Base-by-base conservation (phyloP, 345 rosid genomes). In the Acer saccharum region DNA sequence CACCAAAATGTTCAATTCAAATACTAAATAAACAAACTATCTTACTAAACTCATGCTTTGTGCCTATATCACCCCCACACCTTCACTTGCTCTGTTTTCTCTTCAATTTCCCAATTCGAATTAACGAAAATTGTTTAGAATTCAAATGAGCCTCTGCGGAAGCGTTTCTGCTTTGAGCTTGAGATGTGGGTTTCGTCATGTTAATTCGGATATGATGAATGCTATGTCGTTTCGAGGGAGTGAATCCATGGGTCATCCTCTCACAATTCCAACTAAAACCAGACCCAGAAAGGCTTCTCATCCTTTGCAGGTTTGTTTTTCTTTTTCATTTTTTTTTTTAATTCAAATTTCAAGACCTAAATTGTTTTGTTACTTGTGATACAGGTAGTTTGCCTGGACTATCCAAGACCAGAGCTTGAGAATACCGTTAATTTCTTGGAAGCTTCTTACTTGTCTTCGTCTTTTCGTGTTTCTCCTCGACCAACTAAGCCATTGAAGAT, bases 391-490 rank as follows among this genome's bases (percentile, higher is more conserved):
- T 95, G 97, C 77, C 84, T 93, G 77, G 97, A 95, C 87, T 88
- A 86, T 48, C 97, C 92, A 78, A 87, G 98, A 69, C 98, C 97
- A 2, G 96, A 95, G 81, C 84, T 95, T 70, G 98, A 95, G 55
- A 90, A 78, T 65, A 89, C 95, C 4, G 83, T 79, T 12, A 93
- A 91, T 82, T 95, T 93, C 83, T 82, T 95, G 82, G 98, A 93
- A 86, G 98, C 98, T 76, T 96, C 99, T 6, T 84, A 84, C 78
- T 80, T 95, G 14, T 93, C 98, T 73, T 83, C 98, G 43, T 80
- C 90, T 52, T 95, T 95, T 77, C 89, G 87, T 35, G 72, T 88
- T 77, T 84, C 92, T 60, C 84, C 94, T 35, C 92, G 86, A 75
- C 97, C 98, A 7, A 46, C 79, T 18, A 92, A 89, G 78, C 97